Percentiles rank a stretch among this genome's conserved stretches.
Evolutionary conservation across 108 stramenopile species (phyloP).

Genomic region (Chaetoceros tenuissimus): DNA sequence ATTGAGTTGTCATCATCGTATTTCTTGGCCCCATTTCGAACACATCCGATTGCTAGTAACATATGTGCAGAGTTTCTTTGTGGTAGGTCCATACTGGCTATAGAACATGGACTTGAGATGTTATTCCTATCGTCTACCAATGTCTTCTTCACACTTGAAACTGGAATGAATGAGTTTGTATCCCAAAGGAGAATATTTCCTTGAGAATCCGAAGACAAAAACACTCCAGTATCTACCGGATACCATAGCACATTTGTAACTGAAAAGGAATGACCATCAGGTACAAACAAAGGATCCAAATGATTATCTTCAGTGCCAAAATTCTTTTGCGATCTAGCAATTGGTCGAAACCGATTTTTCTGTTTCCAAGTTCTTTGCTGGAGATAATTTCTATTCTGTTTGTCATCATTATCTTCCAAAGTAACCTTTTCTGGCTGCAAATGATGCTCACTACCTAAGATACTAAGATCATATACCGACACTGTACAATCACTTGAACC

Average conservation of each 20-base stretch:
- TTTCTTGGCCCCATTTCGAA: constrained; percentile 7
- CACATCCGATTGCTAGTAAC: neutral
- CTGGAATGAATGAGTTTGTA: constrained; percentile 40
- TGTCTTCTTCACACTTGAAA: constrained; percentile 8
- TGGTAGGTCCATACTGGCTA: neutral
- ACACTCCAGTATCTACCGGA: constrained; percentile 61
- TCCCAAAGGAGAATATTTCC: constrained; percentile 70
- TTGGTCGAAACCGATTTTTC: constrained; percentile 21
- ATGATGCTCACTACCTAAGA: constrained; percentile 2
- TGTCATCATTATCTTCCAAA: constrained; percentile 2
- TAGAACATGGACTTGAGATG: neutral
- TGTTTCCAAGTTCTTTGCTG: neutral
- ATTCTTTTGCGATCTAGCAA: constrained; percentile 43
- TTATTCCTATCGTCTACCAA: neutral
- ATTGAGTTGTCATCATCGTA: no score
- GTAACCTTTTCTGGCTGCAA: constrained; percentile 7
- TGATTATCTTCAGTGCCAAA: constrained; percentile 1
- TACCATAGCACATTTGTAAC: constrained; percentile 58
- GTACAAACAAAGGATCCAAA: constrained; percentile 10
- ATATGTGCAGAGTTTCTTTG: neutral
- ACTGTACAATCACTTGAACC: constrained; percentile 56
- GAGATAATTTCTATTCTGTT: neutral
- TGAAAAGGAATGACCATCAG: constrained; percentile 43
- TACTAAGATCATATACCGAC: constrained; percentile 46
- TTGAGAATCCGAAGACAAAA: constrained; percentile 49